Conservation (phyloP, 176 grass and related monocot species). For the Ampelocalamus luodianensis region DNA sequence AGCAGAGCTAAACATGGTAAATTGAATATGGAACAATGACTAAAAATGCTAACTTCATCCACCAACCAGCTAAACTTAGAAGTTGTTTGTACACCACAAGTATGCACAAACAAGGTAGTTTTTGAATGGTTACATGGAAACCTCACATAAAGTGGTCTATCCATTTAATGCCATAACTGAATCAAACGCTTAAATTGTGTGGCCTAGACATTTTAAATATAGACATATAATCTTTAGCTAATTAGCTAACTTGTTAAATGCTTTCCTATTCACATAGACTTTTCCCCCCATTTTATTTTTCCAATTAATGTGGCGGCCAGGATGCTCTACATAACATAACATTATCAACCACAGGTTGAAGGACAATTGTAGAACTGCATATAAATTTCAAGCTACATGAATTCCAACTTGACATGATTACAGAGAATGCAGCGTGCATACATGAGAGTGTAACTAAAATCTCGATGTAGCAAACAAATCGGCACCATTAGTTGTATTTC, state of each 20-base stretch:
- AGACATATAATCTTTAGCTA: not conserved
- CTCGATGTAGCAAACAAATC: not conserved
- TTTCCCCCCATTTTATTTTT: not conserved
- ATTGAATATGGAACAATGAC: not conserved
- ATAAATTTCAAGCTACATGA: not conserved
- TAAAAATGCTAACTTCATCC: slow-evolving; percentile 6
- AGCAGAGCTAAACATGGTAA: not conserved
- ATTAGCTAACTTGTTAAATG: not conserved
- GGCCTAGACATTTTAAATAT: not conserved
- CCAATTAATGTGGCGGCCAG: not conserved
- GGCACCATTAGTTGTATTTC: not conserved
- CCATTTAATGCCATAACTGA: not conserved
- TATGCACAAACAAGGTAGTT: not conserved
- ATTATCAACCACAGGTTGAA: not conserved
- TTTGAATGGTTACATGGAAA: slow-evolving; percentile 1
- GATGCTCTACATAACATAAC: not conserved
- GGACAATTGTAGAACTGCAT: not conserved
- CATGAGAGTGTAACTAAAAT: not conserved
- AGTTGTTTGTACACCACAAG: slow-evolving; percentile 4
- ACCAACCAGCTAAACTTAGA: not conserved
- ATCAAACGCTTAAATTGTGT: not conserved
- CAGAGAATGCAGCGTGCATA: not conserved
- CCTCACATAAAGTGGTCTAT: not conserved
- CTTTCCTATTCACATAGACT: not conserved
- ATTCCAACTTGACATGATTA: not conserved